Base-by-base conservation (phyloP, 176 grass and related monocot species). In the Areca catechu region DNA sequence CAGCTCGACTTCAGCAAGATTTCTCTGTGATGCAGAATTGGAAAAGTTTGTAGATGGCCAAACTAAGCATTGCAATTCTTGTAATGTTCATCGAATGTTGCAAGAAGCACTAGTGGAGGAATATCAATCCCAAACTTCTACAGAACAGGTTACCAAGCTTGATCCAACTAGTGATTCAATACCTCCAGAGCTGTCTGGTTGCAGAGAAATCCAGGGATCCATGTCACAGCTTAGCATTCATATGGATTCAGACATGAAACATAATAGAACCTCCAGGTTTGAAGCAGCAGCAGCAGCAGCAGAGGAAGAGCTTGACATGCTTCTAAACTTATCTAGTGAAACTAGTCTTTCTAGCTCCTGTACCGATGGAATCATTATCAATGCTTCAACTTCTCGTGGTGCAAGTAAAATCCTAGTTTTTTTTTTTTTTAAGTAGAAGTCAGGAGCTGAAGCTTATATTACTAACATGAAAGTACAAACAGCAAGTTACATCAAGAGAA, bases 221-320 rank as follows among this genome's bases (percentile, higher is more conserved):
- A n/a, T n/a, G n/a, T n/a, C n/a, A n/a, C n/a, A n/a, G n/a, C 15
- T 19, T 53, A 7, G 17, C 19, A 25, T 34, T 3, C 16, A 43
- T 54, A 22, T 16, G 29, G 66, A 67, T 74, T 22, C 74, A 54
- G 48, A 12, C 65, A 49, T 50, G 21, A 21, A 18, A 19, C 54
- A 67, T 50, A 71, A 56, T 0, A 22, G 43, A 49, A 57, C 28
- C 20, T 56, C 64, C 4, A 72, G 22, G 21, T 68, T 54, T 66
- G 78, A 85, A n/a, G n/a, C n/a, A n/a, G n/a, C n/a, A 67, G 60
- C 68, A 53, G 64, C 51, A 58, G 28, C 61, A 68, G 80, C 86
- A 65, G 82, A 89, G 51, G 76, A 83, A 22, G 82, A 95, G 22
- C 85, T 86, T 50, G 90, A 86, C 19, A 62, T 78, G 82, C 82